A percentile compares a stretch with the other conserved stretches of the same genome.
Conservation (phyloP, 2,329 filamentous ascomycete genomes). For the Tympanopsis confertula region DNA sequence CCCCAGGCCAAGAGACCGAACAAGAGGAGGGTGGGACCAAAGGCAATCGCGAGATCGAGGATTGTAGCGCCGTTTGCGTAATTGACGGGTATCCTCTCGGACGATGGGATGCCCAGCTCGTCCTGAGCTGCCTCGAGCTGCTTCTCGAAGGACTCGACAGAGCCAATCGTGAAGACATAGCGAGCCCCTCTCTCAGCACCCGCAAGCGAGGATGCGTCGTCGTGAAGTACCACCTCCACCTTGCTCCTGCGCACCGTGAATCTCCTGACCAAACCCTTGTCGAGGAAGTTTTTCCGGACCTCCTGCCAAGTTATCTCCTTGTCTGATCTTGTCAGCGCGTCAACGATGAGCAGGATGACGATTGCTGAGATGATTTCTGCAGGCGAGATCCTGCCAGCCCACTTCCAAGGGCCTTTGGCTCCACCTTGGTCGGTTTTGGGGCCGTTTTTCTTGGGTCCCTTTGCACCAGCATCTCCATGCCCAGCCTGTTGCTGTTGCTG, state of each 20-base stretch:
- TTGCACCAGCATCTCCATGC: constrained; percentile 17
- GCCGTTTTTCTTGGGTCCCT: constrained; percentile 9
- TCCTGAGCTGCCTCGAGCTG: constrained; percentile 78
- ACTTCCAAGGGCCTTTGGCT: too few relatives aligned
- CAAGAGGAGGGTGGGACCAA: constrained; percentile 78
- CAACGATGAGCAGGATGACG: constrained; percentile 50
- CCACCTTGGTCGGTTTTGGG: too few relatives aligned
- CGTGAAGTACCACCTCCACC: constrained; percentile 72
- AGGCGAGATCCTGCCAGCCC: constrained; percentile 19
- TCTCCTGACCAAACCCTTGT: constrained; percentile 92
- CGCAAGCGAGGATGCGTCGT: constrained; percentile 53
- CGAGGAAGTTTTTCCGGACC: constrained; percentile 82
- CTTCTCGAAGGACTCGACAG: constrained; percentile 82
- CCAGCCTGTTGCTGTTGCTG: constrained; percentile 22
- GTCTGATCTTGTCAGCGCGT: constrained; percentile 43
- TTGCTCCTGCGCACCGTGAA: constrained; percentile 68
- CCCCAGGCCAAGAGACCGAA: constrained; percentile 74
- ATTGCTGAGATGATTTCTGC: constrained; percentile 50
- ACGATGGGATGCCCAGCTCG: constrained; percentile 71
- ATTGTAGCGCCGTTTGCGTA: constrained; percentile 70
- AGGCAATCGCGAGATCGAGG: constrained; percentile 61
- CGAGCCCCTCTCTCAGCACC: constrained; percentile 54
- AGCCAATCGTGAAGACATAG: constrained; percentile 94
- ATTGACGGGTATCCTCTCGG: constrained; percentile 85
- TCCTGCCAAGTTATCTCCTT: constrained; percentile 97